Evolutionary conservation across 306 rosid species (phyloP), one percentile per base, ranked within the genome.

Genomic region (Quillaja saponaria): DNA sequence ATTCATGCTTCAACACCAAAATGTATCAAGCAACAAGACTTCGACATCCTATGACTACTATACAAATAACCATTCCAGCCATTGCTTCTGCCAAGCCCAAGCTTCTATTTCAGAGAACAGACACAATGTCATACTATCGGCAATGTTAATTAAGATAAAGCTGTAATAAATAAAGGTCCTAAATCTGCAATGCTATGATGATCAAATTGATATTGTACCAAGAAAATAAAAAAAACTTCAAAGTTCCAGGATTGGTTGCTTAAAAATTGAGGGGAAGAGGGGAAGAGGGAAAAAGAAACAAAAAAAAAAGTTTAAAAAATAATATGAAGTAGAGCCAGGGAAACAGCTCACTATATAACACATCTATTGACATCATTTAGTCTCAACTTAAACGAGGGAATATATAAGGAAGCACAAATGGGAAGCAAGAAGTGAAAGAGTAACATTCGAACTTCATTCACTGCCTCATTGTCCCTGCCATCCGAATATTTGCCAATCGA

Each of bases 1-100:
- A 79, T 92, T 84, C 98, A 92, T 92, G 80, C 84, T 88, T 78
- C 84, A 76, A 72, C 53, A 9, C 59, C 57, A 20, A 56, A 65
- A 60, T 63, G 38, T 67, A 53, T 21, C 37, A 28, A 66, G 50
- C 55, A 55, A 82, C 72, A 81, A 75, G 25, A 61, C 84, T 68
- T 64, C 72, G 40, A 17, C 48, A 61, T 54, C 78, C 70, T 46
- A 68, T 39, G 48, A 64, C 15, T 38, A 37, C 47, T 55, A 67
- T 49, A 38, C 58, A 55, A 14, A 35, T n/a, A 40, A 67, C 15
- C 70, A 59, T 47, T 76, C 75, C 80, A 33, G 78, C 73, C 81
- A 82, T 71, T 80, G 68, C 77, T 74, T 72, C 49, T 35, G 55
- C 44, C 14, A 41, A 63, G 31, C 60, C 73, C 67, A 57, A 21